phyloP scores from a whole-genome alignment of 2,329 filamentous ascomycete genomes.

The Monosporascus ibericus region DNA sequence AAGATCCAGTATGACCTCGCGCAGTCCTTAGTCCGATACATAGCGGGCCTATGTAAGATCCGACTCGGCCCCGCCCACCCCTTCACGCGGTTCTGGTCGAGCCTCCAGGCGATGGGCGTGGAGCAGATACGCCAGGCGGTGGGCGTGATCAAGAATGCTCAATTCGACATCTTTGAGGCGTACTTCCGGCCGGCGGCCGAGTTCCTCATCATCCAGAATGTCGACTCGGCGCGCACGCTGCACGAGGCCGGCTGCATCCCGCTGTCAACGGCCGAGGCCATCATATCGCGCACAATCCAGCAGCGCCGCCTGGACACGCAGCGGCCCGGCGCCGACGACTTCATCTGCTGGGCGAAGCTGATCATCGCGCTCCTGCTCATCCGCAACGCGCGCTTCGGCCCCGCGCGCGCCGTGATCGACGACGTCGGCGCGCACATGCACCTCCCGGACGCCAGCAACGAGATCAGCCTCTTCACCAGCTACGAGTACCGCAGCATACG shows the following conservation, averaged over 20 bases:
- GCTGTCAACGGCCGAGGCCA: not conserved
- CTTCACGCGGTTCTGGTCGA: constrained; percentile 2
- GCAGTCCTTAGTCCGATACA: constrained; percentile 4
- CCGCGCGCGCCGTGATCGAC: not conserved
- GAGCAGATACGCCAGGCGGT: not conserved
- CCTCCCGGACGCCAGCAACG: not conserved
- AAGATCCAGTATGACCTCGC: not conserved
- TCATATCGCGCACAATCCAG: not conserved
- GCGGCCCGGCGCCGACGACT: not conserved
- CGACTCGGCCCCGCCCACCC: constrained; percentile 4
- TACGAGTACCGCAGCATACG: not conserved
- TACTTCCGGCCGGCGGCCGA: not conserved
- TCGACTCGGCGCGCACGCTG: not conserved
- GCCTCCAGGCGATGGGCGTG: constrained; percentile 1
- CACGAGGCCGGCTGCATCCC: not conserved
- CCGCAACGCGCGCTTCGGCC: not conserved
- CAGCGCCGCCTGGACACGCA: not conserved
- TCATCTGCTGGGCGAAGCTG: not conserved
- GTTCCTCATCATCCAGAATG: not conserved
- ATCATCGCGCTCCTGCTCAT: not conserved
- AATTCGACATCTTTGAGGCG: not conserved
- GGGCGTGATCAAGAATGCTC: not conserved
- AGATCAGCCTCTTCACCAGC: not conserved
- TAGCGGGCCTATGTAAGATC: constrained; percentile 1
- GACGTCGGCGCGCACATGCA: not conserved